Conservation (phyloP, 2,329 filamentous ascomycete genomes). For the Fusarium succisae region DNA sequence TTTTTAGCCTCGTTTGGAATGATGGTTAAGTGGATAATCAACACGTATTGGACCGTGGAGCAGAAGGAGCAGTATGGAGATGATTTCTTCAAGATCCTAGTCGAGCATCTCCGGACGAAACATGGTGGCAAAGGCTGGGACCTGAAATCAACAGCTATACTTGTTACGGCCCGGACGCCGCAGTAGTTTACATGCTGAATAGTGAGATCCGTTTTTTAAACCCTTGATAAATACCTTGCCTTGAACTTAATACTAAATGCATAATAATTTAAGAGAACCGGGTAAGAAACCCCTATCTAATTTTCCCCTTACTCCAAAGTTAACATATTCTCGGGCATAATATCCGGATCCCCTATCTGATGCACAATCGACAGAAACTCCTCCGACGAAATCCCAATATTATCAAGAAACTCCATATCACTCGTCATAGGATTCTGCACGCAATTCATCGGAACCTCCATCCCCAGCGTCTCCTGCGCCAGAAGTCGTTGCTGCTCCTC, state of each 20-base stretch:
- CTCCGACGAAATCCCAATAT: conserved; percentile 51
- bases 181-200: neutral
- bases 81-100: neutral
- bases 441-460: conserved; percentile 9
- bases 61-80: neutral
- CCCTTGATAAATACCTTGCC: fast-evolving
- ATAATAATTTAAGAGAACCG: fast-evolving
- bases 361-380: conserved; percentile 52
- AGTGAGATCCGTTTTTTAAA: neutral
- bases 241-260: fast-evolving
- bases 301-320: conserved; percentile 12
- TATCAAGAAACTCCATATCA: conserved; percentile 48
- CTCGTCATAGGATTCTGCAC: conserved; percentile 17
- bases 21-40: neutral
- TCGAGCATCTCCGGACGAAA: neutral
- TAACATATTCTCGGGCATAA: conserved; percentile 32
- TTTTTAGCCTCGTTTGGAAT: neutral
- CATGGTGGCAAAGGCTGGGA: neutral
- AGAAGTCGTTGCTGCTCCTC: conserved; percentile 12
- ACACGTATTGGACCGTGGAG: neutral
- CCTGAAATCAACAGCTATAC: neutral
- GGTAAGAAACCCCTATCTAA: neutral
- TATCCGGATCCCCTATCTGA: conserved; percentile 45
- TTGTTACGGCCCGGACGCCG: neutral
- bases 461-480: neutral